Evolutionary conservation across 2,329 filamentous ascomycete species (phyloP).

Genomic region (Pyrenophora teres): DNA sequence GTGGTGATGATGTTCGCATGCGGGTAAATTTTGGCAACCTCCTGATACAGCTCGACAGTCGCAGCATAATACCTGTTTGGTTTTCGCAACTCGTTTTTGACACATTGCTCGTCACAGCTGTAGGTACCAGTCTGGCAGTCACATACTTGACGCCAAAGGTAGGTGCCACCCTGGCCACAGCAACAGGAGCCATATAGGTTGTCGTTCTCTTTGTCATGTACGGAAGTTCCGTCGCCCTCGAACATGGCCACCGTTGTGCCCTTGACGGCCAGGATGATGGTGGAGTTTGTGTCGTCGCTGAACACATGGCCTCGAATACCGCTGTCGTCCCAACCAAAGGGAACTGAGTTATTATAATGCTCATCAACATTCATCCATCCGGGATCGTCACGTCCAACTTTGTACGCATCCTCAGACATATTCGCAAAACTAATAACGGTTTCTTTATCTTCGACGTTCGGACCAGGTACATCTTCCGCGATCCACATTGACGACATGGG

Average conservation of each 20-base stretch:
- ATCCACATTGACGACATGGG: slow-evolving; percentile 40
- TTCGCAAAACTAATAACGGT: slow-evolving; percentile 42
- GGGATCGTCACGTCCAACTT: slow-evolving; percentile 38
- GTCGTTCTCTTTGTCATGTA: slow-evolving; percentile 46
- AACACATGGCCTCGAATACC: slow-evolving; percentile 46
- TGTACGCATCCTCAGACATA: slow-evolving; percentile 47
- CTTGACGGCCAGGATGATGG: slow-evolving; percentile 42
- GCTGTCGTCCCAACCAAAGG: slow-evolving; percentile 46
- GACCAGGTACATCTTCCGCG: slow-evolving; percentile 36
- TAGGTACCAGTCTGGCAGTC: slow-evolving; percentile 45
- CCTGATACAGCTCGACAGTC: slow-evolving; percentile 40
- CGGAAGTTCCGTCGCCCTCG: slow-evolving; percentile 44
- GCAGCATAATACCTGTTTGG: slow-evolving; percentile 43
- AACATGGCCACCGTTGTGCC: slow-evolving; percentile 45
- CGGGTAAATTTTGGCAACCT: slow-evolving; percentile 41
- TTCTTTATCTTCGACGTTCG: slow-evolving; percentile 41
- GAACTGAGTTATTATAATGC: slow-evolving; percentile 37
- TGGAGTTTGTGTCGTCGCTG: slow-evolving; percentile 39
- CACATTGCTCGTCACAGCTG: slow-evolving; percentile 42
- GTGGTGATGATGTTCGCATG: slow-evolving; percentile 42
- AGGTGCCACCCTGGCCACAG: slow-evolving; percentile 43
- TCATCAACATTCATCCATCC: slow-evolving; percentile 44
- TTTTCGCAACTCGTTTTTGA: slow-evolving; percentile 37
- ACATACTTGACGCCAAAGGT: slow-evolving; percentile 43
- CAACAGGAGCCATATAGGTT: slow-evolving; percentile 45